Base-by-base conservation (phyloP, 2,329 filamentous ascomycete species). In the Aspergillus pseudonomiae region DNA sequence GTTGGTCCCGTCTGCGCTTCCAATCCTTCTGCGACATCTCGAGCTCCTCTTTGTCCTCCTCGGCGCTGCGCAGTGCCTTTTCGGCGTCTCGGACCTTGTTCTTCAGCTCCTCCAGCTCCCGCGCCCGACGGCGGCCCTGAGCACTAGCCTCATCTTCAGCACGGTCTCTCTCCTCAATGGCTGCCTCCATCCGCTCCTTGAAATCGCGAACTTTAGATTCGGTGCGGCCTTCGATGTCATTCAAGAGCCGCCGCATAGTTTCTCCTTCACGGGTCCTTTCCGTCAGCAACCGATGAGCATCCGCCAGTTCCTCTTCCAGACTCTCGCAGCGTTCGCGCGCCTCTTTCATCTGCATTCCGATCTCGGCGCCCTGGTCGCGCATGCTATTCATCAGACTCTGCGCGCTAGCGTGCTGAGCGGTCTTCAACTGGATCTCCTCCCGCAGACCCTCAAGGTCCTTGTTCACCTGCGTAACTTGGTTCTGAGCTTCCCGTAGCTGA, bases 241-340 rank as follows among this genome's bases (percentile, higher is more conserved):
- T 89, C 14, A 99, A 82, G 64, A 98, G 84, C 56, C 93, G 85
- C 39, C 95, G 88, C 94, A 99, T 98, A 0, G 93, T 97, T 80
- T 98, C 94, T 30, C 89, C 92, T 79, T 99, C 95, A 50, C 95
- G 88, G 4, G 92, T 94, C 30, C 95, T 89, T 78, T 99, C 95
- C 59, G 87, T 88, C 2, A 99, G 85, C 65, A 97, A 86, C 63
- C 92, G 88, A 75, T 96, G 93, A 3, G 93, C 90, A 77, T 99
- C 95, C 1, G 88, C 88, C 1, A 98, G 84, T 77, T 99, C 95
- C 78, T 99, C 95, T 73, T 97, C 94, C 0, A 98, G 82, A 63
- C 89, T 91, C 73, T 97, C 94, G 45, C 89, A 91, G 68, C 93
- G 89, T 57, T 90, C 88, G 65, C 91, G 89, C 1, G 91, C 88